Evolutionary conservation across 202 grass and related monocot species (phyloP), one percentile per base, ranked within the genome.

Genomic region (Dendrocalamus latiflorus): DNA sequence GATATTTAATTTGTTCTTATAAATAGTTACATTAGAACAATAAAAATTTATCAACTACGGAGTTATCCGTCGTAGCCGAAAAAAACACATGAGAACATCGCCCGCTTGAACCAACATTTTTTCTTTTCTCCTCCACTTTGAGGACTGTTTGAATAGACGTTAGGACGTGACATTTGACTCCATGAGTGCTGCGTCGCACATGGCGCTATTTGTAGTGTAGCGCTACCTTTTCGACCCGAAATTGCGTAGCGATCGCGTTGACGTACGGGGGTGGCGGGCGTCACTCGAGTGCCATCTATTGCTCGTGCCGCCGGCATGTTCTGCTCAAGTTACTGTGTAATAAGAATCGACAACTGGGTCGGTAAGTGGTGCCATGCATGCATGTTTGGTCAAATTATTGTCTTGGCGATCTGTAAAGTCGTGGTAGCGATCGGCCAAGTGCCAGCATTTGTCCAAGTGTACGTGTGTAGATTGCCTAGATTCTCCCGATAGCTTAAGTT

Each of bases 271-370:
- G 30, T 58, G 20, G 8, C 21, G 1, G 12, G 11, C 47, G 33
- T 65, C 24, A 75, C 61, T 81, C 15, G 65, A 85, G 81, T 70
- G 81, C 76, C 82, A 76, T 75, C 76, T 68, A 89, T 81, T 70
- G 82, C 82, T 58, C 54, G 39, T 80, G 70, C 48, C 75, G 74
- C 80, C 74, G 39, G 86, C 80, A 39, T 43, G 33, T 67, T 47
- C 1, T 13, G 18, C 21, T 39, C 49, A 5, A 28, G 63, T 6
- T 36, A 30, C 71, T 17, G 53, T 81, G 85, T 8, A 60, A 75
- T 34, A 15, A 48, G 12, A 81, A 81, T 83, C 39, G 67, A 57
- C 57, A 5, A 9, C 22, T 42, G 0, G 20, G 8, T 24, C 8
- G 3, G 51, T 25, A 20, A 25, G 42, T 24, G 70, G 78, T 15